These are phyloP conservation scores for Odonthalia washingtoniensis DNA, from an alignment of 31 red algal genomes.

Conservation along the genomic window DNA sequence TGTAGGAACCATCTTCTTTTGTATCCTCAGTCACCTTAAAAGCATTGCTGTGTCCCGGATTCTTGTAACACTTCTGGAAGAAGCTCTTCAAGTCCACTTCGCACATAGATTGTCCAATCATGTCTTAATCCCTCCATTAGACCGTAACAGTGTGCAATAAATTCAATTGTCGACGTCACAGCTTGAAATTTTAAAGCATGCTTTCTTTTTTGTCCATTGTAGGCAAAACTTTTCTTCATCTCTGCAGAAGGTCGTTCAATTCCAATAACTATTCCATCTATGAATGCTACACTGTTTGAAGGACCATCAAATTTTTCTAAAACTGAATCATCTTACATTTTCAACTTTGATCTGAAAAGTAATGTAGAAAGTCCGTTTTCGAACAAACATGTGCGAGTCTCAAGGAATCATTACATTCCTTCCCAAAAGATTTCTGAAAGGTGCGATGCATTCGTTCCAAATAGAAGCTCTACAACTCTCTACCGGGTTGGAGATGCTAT, in stretches of 20 bases:
- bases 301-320: not conserved
- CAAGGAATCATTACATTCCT: not conserved
- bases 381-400: not conserved
- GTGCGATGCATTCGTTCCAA: not conserved
- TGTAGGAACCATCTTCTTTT: not conserved
- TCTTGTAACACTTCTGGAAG: not conserved
- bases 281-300: constrained; percentile 26
- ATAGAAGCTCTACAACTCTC: not conserved
- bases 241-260: not conserved
- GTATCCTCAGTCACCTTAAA: constrained; percentile 10
- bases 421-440: constrained; percentile 30
- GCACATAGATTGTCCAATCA: not conserved
- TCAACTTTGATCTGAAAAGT: not conserved
- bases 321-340: not conserved
- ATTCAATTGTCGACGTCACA: not conserved
- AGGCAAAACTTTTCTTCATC: not conserved
- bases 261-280: constrained; percentile 1
- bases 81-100: not conserved
- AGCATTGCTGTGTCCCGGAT: not conserved
- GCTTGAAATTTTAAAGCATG: constrained; percentile 4
- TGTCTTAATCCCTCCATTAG: not conserved
- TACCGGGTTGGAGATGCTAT: not conserved
- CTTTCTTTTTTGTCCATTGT: constrained; percentile 21
- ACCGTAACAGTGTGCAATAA: not conserved
- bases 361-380: not conserved